Evolutionary conservation across 345 rosid genomes (phyloP).

Genomic region (Heritiera fomes): DNA sequence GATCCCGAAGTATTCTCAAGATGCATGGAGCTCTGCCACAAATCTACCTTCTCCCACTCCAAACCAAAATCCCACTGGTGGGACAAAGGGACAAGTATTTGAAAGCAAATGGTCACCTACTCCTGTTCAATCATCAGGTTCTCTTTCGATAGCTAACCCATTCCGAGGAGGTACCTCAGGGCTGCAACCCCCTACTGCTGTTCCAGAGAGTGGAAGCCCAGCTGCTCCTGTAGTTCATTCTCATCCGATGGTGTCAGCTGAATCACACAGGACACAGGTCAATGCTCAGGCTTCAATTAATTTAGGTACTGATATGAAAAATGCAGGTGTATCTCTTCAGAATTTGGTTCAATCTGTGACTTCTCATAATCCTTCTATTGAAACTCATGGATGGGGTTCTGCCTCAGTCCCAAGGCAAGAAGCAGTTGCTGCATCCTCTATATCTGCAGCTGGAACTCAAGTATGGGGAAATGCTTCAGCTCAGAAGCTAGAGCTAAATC

Average conservation of each 20-base stretch:
- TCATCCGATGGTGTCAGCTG: slow-evolving; percentile 32
- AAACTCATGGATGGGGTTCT: slow-evolving; percentile 45
- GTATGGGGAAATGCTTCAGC: slow-evolving; percentile 53
- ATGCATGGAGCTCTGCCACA: slow-evolving; percentile 60
- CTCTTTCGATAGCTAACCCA: slow-evolving; percentile 32
- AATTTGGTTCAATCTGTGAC: slow-evolving; percentile 46
- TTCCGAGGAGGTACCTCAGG: slow-evolving; percentile 33
- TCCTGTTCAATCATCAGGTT: slow-evolving; percentile 40
- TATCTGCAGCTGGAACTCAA: slow-evolving; percentile 46
- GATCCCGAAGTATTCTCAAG: slow-evolving; percentile 50
- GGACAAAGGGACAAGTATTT: slow-evolving; percentile 40
- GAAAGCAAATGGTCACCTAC: slow-evolving; percentile 79
- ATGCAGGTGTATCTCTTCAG: slow-evolving; percentile 38
- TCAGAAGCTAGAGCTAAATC: slow-evolving; percentile 42
- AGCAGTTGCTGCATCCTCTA: slow-evolving; percentile 31
- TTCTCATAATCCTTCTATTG: slow-evolving; percentile 35
- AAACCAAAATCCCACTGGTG: slow-evolving; percentile 45
- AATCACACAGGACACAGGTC: slow-evolving; percentile 40
- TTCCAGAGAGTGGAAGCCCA: slow-evolving; percentile 32
- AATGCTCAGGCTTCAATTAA: slow-evolving; percentile 40
- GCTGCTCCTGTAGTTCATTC: slow-evolving; percentile 39
- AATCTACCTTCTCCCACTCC: slow-evolving; percentile 98
- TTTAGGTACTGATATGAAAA: slow-evolving; percentile 39
- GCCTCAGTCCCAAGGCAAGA: slow-evolving; percentile 48
- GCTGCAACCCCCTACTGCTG: slow-evolving; percentile 30